Evolutionary conservation across 495 filamentous ascomycete genomes (phyloP).

Genomic region (Sporormia fimetaria): DNA sequence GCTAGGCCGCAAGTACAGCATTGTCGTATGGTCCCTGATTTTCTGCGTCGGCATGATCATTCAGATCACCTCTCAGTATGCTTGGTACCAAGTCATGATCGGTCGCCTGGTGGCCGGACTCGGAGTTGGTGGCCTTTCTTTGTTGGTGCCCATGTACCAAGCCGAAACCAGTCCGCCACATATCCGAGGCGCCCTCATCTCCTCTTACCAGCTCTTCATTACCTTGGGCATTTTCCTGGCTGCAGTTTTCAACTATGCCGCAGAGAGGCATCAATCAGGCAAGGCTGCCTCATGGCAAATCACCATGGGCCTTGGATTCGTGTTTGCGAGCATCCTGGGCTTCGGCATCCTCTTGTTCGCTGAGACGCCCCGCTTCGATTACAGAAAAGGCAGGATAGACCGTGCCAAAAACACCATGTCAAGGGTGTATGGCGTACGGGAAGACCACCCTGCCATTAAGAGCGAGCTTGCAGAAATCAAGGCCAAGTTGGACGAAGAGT

Average conservation of each 20-base stretch:
- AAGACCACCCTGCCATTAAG: slow-evolving; percentile 51
- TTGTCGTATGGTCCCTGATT: slow-evolving; percentile 18
- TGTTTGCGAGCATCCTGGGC: slow-evolving; percentile 64
- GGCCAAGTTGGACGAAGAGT: slow-evolving; percentile 31
- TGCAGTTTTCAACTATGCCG: slow-evolving; percentile 73
- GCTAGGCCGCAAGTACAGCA: slow-evolving; percentile 19
- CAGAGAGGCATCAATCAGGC: slow-evolving; percentile 38
- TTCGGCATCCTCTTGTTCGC: slow-evolving; percentile 38
- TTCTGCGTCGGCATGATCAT: slow-evolving; percentile 27
- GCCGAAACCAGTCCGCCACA: slow-evolving; percentile 58
- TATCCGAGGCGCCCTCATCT: slow-evolving; percentile 12
- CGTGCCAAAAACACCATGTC: slow-evolving; percentile 57
- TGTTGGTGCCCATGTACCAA: slow-evolving; percentile 58
- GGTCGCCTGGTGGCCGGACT: slow-evolving; percentile 73
- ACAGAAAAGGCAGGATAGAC: slow-evolving; percentile 29
- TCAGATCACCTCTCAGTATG: slow-evolving; percentile 20
- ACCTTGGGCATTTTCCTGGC: slow-evolving; percentile 76
- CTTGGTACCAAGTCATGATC: slow-evolving; percentile 25
- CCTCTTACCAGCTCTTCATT: slow-evolving; percentile 74
- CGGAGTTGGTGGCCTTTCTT: slow-evolving; percentile 70
- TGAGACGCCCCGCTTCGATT: slow-evolving; percentile 33
- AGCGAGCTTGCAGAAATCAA: slow-evolving; percentile 53
- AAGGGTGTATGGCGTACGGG: slow-evolving; percentile 56
- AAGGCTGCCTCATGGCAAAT: slow-evolving; percentile 62
- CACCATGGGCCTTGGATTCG: slow-evolving; percentile 66